phyloP scores from a whole-genome alignment of 768 basidiomycete species.

The Leucogyrophana mollusca region DNA sequence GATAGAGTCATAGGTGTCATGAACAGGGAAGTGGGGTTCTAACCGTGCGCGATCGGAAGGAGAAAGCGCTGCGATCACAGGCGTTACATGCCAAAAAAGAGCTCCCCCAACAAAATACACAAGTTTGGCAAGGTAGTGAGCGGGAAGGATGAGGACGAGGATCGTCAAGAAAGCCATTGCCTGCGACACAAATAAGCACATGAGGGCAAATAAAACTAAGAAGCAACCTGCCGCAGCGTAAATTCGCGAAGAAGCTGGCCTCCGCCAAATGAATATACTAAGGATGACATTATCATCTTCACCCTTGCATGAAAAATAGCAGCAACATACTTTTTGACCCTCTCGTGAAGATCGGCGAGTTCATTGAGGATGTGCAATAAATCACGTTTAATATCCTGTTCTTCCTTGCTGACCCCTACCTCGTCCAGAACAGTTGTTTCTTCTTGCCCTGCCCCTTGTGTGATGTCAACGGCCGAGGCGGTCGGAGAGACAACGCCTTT shows the following conservation, averaged over 20 bases:
- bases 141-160: constrained; percentile 44
- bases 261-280: constrained; percentile 71
- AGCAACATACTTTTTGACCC: constrained; percentile 55
- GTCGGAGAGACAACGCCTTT: background rate
- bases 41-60: constrained; percentile 46
- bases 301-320: background rate
- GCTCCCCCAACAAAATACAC: constrained; percentile 46
- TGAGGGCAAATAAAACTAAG: background rate
- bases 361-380: constrained; percentile 42
- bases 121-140: constrained; percentile 48
- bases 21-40: constrained; percentile 15
- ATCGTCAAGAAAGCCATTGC: constrained; percentile 41
- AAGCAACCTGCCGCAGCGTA: constrained; percentile 45
- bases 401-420: constrained; percentile 31
- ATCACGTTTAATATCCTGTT: constrained; percentile 42
- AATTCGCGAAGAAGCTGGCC: constrained; percentile 45
- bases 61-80: constrained; percentile 52
- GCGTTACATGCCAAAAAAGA: constrained; percentile 63
- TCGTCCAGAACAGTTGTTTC: constrained; percentile 31
- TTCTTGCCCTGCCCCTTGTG: constrained; percentile 8
- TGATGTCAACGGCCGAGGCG: background rate
- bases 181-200: constrained; percentile 9
- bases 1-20: background rate
- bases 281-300: background rate
- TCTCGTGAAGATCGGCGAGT: constrained; percentile 61